Conservation (phyloP, 345 rosid genomes). For the Firmiana major region DNA sequence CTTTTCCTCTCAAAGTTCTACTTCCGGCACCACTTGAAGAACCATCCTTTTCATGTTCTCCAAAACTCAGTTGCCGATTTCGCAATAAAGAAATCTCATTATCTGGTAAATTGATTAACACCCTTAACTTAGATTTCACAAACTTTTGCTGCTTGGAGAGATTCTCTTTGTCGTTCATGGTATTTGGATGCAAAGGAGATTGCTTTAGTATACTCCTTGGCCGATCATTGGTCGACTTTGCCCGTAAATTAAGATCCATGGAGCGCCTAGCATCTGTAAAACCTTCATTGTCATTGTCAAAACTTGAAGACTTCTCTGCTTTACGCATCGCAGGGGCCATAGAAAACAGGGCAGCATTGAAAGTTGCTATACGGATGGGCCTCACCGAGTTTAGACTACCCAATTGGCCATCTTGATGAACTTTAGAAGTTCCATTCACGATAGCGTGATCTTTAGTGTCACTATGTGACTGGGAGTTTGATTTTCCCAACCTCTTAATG, state of each 20-base stretch:
- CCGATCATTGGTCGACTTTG: slow-evolving; percentile 50
- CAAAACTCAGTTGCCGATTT: slow-evolving; percentile 54
- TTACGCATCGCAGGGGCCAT: slow-evolving; percentile 86
- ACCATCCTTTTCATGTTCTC: slow-evolving; percentile 38
- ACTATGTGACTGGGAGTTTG: slow-evolving; percentile 21
- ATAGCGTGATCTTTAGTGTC: slow-evolving; percentile 10
- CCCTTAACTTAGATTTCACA: slow-evolving; percentile 74
- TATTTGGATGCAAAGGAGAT: slow-evolving; percentile 51
- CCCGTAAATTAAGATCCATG: slow-evolving; percentile 24
- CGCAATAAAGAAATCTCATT: slow-evolving; percentile 77
- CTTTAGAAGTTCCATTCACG: slow-evolving; percentile 31
- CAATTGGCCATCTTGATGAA: slow-evolving; percentile 37
- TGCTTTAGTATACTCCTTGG: slow-evolving; percentile 84
- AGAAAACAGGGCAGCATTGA: slow-evolving; percentile 85
- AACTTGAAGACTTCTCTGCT: slow-evolving; percentile 27
- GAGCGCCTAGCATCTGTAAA: slow-evolving; percentile 7
- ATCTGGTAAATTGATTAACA: slow-evolving; percentile 90
- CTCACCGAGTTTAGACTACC: slow-evolving; percentile 28
- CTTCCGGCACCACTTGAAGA: slow-evolving; percentile 16
- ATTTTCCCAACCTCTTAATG: slow-evolving; percentile 37
- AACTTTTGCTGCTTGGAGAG: slow-evolving; percentile 50
- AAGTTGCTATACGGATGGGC: slow-evolving; percentile 63
- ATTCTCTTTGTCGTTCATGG: slow-evolving; percentile 23
- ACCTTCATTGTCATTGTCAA: slow-evolving; percentile 25
- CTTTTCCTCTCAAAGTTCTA: slow-evolving; percentile 36